phyloP scores from a whole-genome alignment of 495 filamentous ascomycete species.

The Amniculicola lignicola region DNA sequence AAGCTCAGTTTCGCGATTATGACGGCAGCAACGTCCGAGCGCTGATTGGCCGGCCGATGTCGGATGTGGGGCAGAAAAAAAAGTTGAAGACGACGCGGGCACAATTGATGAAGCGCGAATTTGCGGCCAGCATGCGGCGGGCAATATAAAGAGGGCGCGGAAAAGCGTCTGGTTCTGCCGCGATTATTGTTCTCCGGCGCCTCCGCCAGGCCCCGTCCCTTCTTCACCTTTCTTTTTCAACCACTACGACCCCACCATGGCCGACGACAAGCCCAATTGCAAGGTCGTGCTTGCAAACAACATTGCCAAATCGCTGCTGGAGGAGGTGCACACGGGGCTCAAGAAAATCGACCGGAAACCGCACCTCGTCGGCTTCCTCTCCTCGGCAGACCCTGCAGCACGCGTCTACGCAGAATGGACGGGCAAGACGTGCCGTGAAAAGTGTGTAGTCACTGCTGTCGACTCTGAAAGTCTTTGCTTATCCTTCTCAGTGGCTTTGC shows the following conservation, averaged over 20 bases:
- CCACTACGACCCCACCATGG: constrained; percentile 25
- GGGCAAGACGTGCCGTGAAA: constrained; percentile 89
- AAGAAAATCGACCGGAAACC: constrained; percentile 66
- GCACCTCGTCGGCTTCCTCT: constrained; percentile 83
- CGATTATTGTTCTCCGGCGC: no score
- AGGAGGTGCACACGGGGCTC: constrained; percentile 71
- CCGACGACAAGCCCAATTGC: constrained; percentile 57
- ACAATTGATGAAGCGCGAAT: no score
- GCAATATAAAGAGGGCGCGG: not conserved
- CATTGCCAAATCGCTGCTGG: constrained; percentile 74
- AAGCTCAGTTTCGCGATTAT: not conserved
- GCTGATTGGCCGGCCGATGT: constrained; percentile 30
- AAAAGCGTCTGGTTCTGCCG: not conserved
- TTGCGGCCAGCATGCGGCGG: not conserved
- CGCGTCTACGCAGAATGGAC: constrained; percentile 95
- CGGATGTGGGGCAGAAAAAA: constrained; percentile 21
- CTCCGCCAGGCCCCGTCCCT: not conserved
- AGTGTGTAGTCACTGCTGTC: constrained; percentile 58
- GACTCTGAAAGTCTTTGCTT: not conserved
- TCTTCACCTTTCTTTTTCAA: not conserved
- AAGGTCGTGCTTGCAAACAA: constrained; percentile 85
- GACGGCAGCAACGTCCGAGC: not conserved
- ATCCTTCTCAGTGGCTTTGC: constrained; percentile 68
- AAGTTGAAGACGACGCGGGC: not conserved
- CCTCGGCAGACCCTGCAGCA: constrained; percentile 86